A percentile compares a stretch with the other conserved stretches of the same genome.
These are phyloP conservation scores for Colletotrichum musae DNA, from an alignment of 2,329 filamentous ascomycete species.

Conservation along the genomic window DNA sequence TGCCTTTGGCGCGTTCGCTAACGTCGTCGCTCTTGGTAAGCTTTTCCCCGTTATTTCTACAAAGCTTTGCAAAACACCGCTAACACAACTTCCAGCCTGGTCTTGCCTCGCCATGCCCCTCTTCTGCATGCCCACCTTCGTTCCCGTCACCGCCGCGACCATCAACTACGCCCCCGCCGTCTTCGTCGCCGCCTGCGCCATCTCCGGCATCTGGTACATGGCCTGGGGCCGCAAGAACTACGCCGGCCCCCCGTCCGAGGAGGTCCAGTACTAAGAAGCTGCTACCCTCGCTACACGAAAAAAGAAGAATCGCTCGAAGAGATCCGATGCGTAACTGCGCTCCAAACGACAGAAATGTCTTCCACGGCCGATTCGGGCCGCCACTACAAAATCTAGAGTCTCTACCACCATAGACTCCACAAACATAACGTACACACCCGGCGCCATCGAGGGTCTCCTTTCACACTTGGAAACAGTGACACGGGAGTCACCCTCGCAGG, in stretches of 20 bases:
- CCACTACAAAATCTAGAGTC: neutral
- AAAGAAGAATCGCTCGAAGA: neutral
- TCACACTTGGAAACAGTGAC: conserved; percentile 30
- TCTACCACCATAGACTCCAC: conserved; percentile 1
- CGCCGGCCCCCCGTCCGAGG: conserved; percentile 70
- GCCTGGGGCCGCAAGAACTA: conserved; percentile 80
- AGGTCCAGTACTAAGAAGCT: conserved; percentile 46
- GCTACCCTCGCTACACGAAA: neutral
- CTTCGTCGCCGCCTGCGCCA: conserved; percentile 75
- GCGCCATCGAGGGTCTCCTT: neutral
- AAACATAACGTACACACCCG: neutral
- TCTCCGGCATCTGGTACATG: conserved; percentile 78
- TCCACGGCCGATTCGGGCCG: neutral
- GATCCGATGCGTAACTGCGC: neutral
- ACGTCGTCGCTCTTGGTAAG: conserved; percentile 75
- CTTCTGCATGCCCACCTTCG: conserved; percentile 79
- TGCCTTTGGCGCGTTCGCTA: conserved; percentile 71
- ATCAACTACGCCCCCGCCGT: conserved; percentile 85
- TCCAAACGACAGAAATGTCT: conserved; percentile 8
- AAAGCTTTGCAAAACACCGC: conserved; percentile 25
- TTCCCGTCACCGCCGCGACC: conserved; percentile 70
- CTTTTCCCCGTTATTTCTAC: conserved; percentile 42
- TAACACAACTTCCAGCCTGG: conserved; percentile 67
- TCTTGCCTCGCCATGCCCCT: conserved; percentile 78
- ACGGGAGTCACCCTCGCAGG: neutral